phyloP scores from a whole-genome alignment of 164 flowering plant species.

The Vitis rupestris region DNA sequence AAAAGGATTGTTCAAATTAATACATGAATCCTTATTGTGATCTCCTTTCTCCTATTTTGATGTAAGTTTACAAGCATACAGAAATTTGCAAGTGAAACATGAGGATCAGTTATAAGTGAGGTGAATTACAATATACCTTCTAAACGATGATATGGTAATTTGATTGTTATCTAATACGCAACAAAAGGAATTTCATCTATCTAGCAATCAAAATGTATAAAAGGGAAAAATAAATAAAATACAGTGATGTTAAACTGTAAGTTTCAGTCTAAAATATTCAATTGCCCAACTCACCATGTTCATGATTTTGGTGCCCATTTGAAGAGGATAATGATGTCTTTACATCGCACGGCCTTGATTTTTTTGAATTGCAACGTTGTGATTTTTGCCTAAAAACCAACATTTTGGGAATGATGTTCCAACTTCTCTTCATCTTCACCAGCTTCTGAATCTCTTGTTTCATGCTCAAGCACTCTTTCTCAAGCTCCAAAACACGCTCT shows the following conservation, averaged over 20 bases:
- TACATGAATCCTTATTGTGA: background rate
- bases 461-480: constrained; percentile 62
- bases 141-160: background rate
- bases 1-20: background rate
- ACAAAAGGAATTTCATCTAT: constrained; percentile 7
- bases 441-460: constrained; percentile 53
- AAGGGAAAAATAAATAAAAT: background rate
- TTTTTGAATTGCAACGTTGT: constrained; percentile 17
- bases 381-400: constrained; percentile 30
- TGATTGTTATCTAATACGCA: background rate
- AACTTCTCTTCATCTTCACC: constrained; percentile 46
- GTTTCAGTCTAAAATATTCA: constrained; percentile 3
- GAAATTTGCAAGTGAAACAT: background rate
- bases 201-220: constrained; percentile 1
- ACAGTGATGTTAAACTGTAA: constrained; percentile 3
- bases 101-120: background rate
- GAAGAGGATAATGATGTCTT: constrained; percentile 14
- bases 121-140: constrained; percentile 2
- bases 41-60: background rate
- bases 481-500: constrained; percentile 55
- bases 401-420: constrained; percentile 45
- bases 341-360: constrained; percentile 12
- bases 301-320: constrained; percentile 11
- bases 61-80: background rate
- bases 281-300: constrained; percentile 4